phyloP scores from a whole-genome alignment of 495 filamentous ascomycete genomes.

The Tuber calosporum region DNA sequence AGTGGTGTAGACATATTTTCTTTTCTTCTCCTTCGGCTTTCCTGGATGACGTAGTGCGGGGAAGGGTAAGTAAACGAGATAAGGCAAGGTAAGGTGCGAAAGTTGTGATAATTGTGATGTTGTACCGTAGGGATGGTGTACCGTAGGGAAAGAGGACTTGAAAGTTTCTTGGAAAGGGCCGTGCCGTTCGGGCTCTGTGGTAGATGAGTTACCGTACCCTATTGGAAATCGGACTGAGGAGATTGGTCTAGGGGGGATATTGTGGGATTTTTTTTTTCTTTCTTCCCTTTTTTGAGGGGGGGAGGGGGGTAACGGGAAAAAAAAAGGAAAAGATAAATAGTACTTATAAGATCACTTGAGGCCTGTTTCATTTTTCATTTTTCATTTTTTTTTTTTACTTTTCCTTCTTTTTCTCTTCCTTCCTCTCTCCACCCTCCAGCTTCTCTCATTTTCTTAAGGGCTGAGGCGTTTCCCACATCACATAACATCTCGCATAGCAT shows the following conservation, averaged over 20 bases:
- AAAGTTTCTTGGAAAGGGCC: neutral
- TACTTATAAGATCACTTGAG: neutral
- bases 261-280: too few species aligned
- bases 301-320: too few species aligned
- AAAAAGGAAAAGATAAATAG: neutral
- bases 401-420: neutral
- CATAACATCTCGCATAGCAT: neutral
- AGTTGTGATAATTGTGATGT: neutral
- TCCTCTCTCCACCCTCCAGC: neutral
- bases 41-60: neutral
- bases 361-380: neutral
- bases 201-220: neutral
- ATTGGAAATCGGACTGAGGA: neutral
- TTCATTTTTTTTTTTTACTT: neutral
- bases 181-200: neutral
- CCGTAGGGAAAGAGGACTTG: neutral
- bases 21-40: neutral
- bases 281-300: too few species aligned
- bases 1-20: conserved; percentile 21
- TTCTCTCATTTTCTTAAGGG: neutral
- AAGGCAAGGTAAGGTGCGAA: neutral
- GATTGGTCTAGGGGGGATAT: neutral
- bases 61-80: neutral
- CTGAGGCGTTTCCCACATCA: neutral
- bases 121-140: neutral